Evolutionary conservation across 2,329 filamentous ascomycete genomes (phyloP), one percentile per base, ranked within the genome.

Genomic region (Colletotrichum phormii): DNA sequence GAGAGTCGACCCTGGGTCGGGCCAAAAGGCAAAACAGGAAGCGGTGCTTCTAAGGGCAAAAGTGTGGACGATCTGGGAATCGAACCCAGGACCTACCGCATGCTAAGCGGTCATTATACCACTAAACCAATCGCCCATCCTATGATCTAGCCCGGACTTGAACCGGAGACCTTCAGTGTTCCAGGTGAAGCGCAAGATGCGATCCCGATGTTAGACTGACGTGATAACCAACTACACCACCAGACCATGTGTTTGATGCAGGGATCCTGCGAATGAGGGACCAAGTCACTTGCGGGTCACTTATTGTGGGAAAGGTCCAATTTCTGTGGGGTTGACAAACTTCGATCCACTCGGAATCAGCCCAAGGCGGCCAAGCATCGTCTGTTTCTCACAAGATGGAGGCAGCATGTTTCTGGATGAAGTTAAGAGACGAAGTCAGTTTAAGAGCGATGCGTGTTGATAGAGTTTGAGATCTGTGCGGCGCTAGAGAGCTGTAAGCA

Each of bases 211-310:
- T 85, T 85, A 85, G 82, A 85, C 83, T 84, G 82, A 85, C 81
- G 84, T 84, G 83, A 85, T 85, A 84, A 85, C 83, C 83, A 84
- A 84, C 83, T 80, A 80, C 79, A 79, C 80, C 82, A 69, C 87
- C 85, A 71, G 67, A 73, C 71, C 71, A 49, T 24, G n/a, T 42
- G 24, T 49, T 49, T 49, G 13, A 3, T 46, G 26, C 42, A 22
- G 2, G 18, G 42, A n/a, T n/a, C 4, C 2, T 2, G 4, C 7
- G 42, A 49, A 22, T 22, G 18, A 22, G 8, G 1, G 3, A 8
- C 11, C 1, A 3, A 22, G 3, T 11, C 4, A 22, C 18, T 8
- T 49, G 18, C 8, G 42, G 42, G 18, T 22, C 42, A 18, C 18
- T 18, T 5, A 1, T 49, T 22, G 42, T 49, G 42, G 42, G 18